Conservation (phyloP, 2,329 filamentous ascomycete species). For the Bipolaris sorokiniana region DNA sequence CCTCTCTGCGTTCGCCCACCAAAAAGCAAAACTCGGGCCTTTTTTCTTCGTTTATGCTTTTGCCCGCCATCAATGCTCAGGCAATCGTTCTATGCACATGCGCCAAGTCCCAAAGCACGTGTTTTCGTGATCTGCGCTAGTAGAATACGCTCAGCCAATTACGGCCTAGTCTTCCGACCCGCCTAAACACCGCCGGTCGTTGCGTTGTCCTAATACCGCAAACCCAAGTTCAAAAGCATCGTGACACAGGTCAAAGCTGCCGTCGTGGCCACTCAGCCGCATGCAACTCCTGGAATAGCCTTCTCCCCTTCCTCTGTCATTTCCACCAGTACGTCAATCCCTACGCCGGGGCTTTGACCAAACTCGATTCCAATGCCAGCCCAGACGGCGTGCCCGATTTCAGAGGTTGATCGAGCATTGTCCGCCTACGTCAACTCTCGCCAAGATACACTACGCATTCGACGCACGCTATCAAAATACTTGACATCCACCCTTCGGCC, state of each 20-base stretch:
- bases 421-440: constrained; percentile 46
- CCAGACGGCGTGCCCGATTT: constrained; percentile 43
- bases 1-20: background rate
- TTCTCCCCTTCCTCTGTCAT: background rate
- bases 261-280: background rate
- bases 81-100: constrained; percentile 1
- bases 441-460: constrained; percentile 47
- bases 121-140: constrained; percentile 7
- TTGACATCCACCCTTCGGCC: constrained; percentile 40
- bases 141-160: background rate
- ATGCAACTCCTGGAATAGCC: background rate
- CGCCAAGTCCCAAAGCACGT: constrained; percentile 3
- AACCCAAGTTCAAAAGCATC: background rate
- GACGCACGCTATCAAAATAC: constrained; percentile 41
- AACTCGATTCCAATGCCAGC: constrained; percentile 25
- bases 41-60: background rate
- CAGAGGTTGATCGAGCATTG: constrained; percentile 46
- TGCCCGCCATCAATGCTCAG: background rate
- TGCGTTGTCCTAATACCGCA: background rate
- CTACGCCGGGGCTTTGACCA: background rate
- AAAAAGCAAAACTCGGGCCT: constrained; percentile 1
- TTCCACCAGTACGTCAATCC: background rate
- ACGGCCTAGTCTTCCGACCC: background rate
- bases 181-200: constrained; percentile 3
- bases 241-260: constrained; percentile 3